A percentile compares a stretch with the other conserved stretches of the same genome.
Evolutionary conservation across 202 grass and related monocot genomes (phyloP).

Genomic region (Alloteropsis angusta): DNA sequence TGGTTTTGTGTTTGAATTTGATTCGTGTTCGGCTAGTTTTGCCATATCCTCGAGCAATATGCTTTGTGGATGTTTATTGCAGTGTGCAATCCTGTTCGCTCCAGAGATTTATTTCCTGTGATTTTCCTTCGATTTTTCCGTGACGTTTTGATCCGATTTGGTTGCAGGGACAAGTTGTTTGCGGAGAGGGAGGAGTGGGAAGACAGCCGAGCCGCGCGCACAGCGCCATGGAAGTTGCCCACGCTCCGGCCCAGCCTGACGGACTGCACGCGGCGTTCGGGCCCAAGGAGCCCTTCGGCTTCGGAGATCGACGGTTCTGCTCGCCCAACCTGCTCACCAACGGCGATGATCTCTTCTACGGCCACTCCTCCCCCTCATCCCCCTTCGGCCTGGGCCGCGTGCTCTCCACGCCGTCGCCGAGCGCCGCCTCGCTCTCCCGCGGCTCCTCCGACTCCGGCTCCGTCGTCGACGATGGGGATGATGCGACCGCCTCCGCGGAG

Average conservation of each 20-base stretch:
- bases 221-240: conserved; percentile 47
- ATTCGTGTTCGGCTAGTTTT: not conserved
- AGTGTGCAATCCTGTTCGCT: not conserved
- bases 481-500: conserved; percentile 23
- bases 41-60: not conserved
- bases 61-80: not conserved
- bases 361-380: conserved; percentile 18
- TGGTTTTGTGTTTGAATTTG: not conserved
- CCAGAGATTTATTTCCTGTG: not conserved
- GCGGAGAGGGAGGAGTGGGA: not conserved
- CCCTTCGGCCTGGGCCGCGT: not conserved
- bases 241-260: conserved; percentile 34
- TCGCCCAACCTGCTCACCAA: conserved; percentile 21
- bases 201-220: not conserved
- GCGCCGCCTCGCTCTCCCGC: conserved; percentile 38
- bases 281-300: conserved; percentile 13
- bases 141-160: conserved; percentile 32
- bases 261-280: conserved; percentile 11
- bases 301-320: conserved; percentile 33
- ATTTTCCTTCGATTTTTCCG: not conserved
- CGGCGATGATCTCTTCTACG: conserved; percentile 41
- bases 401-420: not conserved
- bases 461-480: conserved; percentile 22
- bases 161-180: conserved; percentile 14
- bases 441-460: conserved; percentile 26